Conservation (phyloP, 225 moss, liverwort and hornwort genomes). For the Pseudisothecium myosuroides region DNA sequence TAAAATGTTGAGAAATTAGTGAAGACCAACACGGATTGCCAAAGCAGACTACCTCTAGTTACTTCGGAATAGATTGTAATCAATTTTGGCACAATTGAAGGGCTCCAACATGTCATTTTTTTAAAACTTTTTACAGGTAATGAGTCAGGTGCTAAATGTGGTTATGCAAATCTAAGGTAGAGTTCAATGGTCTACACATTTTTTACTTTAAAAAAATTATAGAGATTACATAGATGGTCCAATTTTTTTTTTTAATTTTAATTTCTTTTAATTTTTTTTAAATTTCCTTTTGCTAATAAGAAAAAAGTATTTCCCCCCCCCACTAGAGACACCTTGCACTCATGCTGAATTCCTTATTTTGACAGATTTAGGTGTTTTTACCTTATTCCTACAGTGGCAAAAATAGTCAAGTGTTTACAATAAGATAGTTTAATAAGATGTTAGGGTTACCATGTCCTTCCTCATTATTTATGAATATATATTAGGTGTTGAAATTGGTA, state of each 20-base stretch:
- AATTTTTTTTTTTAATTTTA: no score
- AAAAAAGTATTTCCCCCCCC: rapidly evolving
- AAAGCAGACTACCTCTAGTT: rapidly evolving
- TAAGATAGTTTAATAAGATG: not conserved
- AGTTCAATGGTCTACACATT: not conserved
- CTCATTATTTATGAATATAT: not conserved
- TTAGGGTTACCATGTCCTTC: not conserved
- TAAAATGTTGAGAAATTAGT: no score
- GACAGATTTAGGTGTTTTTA: not conserved
- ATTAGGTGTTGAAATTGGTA: no score
- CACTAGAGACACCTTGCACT: not conserved
- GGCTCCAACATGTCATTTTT: not conserved
- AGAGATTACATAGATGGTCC: not conserved
- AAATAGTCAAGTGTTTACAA: not conserved
- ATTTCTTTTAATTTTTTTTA: no score
- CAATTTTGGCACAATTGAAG: not conserved
- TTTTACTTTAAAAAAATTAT: not conserved
- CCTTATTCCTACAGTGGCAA: rapidly evolving
- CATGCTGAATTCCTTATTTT: not conserved
- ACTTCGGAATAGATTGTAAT: not conserved
- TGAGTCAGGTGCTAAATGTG: rapidly evolving
- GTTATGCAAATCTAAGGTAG: rapidly evolving
- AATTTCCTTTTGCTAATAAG: not conserved
- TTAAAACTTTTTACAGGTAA: rapidly evolving
- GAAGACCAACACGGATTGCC: not conserved